Percentiles rank a stretch among this genome's conserved stretches.
Evolutionary conservation across 768 basidiomycete species (phyloP).

Genomic region (Postia placenta): DNA sequence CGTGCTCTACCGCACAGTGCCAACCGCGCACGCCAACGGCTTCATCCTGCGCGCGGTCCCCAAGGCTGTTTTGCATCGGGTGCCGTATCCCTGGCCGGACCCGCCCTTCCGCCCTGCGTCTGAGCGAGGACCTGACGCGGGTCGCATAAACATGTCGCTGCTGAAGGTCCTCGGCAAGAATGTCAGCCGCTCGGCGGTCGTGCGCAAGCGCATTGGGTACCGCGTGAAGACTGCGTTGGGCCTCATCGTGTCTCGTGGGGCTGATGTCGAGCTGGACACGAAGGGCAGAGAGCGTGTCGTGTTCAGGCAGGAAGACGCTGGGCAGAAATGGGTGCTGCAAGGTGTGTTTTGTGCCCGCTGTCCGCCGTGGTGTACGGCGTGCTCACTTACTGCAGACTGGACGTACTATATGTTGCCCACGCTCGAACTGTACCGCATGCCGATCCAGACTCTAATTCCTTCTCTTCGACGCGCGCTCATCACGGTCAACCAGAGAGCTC

Average conservation of each 20-base stretch:
- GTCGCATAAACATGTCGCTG: slow-evolving; percentile 31
- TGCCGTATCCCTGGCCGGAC: slow-evolving; percentile 16
- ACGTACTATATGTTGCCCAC: slow-evolving; percentile 38
- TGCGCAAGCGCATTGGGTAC: slow-evolving; percentile 26
- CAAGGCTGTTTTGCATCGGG: slow-evolving; percentile 24
- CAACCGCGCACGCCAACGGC: not conserved
- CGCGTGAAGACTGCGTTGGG: slow-evolving; percentile 35
- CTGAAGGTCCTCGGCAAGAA: slow-evolving; percentile 29
- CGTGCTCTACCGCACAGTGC: slow-evolving; percentile 4
- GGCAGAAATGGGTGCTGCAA: slow-evolving; percentile 8
- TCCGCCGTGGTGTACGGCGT: not conserved
- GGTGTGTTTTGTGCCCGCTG: slow-evolving; percentile 11
- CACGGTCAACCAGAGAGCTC: not conserved
- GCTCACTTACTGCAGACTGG: slow-evolving; percentile 45
- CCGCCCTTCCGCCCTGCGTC: slow-evolving; percentile 15
- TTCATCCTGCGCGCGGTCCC: slow-evolving; percentile 27
- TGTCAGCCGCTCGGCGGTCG: slow-evolving; percentile 25
- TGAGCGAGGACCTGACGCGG: slow-evolving; percentile 5
- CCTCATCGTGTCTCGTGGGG: slow-evolving; percentile 36
- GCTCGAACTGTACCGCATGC: slow-evolving; percentile 37
- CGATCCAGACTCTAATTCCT: slow-evolving; percentile 35
- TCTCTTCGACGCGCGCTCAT: slow-evolving; percentile 27
- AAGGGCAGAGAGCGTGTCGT: slow-evolving; percentile 10
- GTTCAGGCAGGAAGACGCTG: slow-evolving; percentile 9
- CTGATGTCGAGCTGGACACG: slow-evolving; percentile 20